Evolutionary conservation across 179 eudicot genomes (phyloP), one percentile per base, ranked within the genome.

Genomic region (Spergularia azorica): DNA sequence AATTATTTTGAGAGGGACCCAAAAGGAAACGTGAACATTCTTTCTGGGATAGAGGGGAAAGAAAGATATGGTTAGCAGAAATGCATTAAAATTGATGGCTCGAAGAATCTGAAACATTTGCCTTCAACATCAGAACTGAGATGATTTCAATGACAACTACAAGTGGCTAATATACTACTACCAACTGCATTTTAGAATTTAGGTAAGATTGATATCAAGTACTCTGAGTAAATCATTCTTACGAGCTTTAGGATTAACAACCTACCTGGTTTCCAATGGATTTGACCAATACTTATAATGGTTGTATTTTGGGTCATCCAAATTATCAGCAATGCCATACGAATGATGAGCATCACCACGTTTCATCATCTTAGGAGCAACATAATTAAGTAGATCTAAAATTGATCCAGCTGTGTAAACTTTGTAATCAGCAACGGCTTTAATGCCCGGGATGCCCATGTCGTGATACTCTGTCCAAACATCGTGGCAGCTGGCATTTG

Each of bases 391-490:
- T 64, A 95, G 79, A 84, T 95, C 97, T 83, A 93, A 70, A 69
- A 90, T 63, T 32, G 90, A 85, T 62, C 88, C 90, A 70, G 95
- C 97, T 6, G 97, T 93, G 77, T 82, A 95, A 63, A 82, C 91
- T 83, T 95, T 95, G 73, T 87, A 88, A 65, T 89, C 98, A 70
- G 92, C 97, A 52, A 95, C 89, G 20, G 97, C 98, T 84, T 90
- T 90, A 68, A 93, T 80, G 48, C 98, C 97, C 8, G 80, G 88
- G 14, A 88, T 79, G 18, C 98, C 98, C 94, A 95, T 91, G 52
- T 95, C 98, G 80, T 89, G 95, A 82, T 95, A 95, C 81, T 95
- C 98, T 4, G 90, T 90, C 98, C 98, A 95, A 65, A 91, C 93
- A 86, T 87, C 97, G 18, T 84, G 84, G 72, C 97, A 91, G 57